Conservation (phyloP, 345 rosid genomes). For the Durio zibethinus region DNA sequence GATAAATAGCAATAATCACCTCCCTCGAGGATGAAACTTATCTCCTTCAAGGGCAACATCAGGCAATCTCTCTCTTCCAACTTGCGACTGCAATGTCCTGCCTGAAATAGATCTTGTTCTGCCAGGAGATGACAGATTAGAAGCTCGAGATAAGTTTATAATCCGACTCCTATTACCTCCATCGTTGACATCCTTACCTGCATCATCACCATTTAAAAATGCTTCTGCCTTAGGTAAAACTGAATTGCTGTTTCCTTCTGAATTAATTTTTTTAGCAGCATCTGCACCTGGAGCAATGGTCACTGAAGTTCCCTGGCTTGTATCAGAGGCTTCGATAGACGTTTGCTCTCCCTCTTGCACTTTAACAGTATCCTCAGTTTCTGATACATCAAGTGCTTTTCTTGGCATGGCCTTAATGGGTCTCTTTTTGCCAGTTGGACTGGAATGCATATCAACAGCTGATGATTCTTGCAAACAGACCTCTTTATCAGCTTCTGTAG, state of each 20-base stretch:
- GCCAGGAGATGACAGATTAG: conserved; percentile 42
- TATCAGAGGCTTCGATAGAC: conserved; percentile 27
- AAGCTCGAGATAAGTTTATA: conserved; percentile 51
- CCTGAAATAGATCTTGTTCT: conserved; percentile 44
- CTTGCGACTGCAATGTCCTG: conserved; percentile 37
- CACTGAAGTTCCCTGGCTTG: conserved; percentile 34
- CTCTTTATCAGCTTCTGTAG: conserved; percentile 22
- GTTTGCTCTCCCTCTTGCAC: conserved; percentile 30
- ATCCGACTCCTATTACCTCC: conserved; percentile 57
- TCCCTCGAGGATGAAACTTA: conserved; percentile 52
- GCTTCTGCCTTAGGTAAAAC: conserved; percentile 36
- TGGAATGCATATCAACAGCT: conserved; percentile 25
- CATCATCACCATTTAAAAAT: conserved; percentile 34
- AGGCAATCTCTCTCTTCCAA: conserved; percentile 55
- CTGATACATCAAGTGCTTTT: conserved; percentile 25
- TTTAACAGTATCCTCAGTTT: conserved; percentile 25
- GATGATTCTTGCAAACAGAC: conserved; percentile 27
- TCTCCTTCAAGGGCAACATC: conserved; percentile 52
- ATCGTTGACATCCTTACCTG: conserved; percentile 33
- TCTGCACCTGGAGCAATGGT: conserved; percentile 32
- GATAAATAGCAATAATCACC: conserved; percentile 55
- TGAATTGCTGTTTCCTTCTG: conserved; percentile 35
- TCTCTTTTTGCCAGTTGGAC: conserved; percentile 26
- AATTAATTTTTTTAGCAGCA: conserved; percentile 29
- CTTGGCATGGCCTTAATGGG: conserved; percentile 18